Evolutionary conservation across 1,284 basidiomycete species (phyloP), one percentile per base, ranked within the genome.

Genomic region (Coriolopsis trogii): DNA sequence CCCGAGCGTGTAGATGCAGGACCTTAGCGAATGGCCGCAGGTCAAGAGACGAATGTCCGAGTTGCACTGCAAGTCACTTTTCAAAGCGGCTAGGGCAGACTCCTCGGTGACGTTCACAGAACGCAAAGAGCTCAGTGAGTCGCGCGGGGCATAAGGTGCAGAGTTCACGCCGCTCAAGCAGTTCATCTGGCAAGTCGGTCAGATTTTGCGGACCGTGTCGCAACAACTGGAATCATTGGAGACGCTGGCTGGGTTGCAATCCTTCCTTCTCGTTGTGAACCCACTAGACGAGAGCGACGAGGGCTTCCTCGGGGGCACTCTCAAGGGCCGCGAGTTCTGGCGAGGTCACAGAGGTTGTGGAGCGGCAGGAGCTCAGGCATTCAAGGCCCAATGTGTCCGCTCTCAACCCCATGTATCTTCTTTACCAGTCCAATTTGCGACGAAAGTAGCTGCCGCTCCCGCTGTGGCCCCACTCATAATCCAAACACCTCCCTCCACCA

Each of bases 311-410:
- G 85, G 85, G 7, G 85, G 85, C 2, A 80, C 82, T 3, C 39
- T 78, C 1, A 59, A 69, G 6, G 85, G 84, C 4, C 75, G 84
- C 38, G 82, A 85, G 49, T 87, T 83, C 58, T 87, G 84, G 84
- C 70, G 82, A 16, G 76, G 77, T 4, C 64, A 84, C 45, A 69
- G 84, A 51, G 73, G 77, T 20, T 84, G 85, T 9, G 84, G 84
- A 3, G 73, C 76, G 10, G 61, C 71, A 16, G 85, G 85, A 3
- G 81, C 79, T 39, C 75, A 73, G 54, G 70, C 77, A 3, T 85
- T 87, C 70, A 80, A 78, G 58, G 57, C 69, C 3, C 70, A 76
- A 47, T 82, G 78, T 58, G 41, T 69, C 15, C 51, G 49, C 7
- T 16, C 24, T 30, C 44, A 16, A 29, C 24, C 7, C 28, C 37